Conservation (phyloP, 2,329 filamentous ascomycete species). For the Endoconidiophora laricicola region DNA sequence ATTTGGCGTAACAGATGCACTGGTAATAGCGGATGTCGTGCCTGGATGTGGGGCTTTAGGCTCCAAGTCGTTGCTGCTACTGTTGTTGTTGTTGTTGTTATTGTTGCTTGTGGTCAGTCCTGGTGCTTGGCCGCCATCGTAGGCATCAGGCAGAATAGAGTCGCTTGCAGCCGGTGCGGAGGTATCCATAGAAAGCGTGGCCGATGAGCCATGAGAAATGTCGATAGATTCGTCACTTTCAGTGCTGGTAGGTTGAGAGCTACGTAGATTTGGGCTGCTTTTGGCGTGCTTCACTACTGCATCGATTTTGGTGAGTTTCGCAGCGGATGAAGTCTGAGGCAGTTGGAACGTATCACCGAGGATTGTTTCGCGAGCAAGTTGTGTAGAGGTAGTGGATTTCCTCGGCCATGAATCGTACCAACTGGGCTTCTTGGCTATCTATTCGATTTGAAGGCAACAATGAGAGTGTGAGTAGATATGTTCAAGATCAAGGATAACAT, state of each 20-base stretch:
- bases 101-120: not conserved
- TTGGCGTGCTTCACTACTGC: slow-evolving; percentile 14
- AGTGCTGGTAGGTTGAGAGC: not conserved
- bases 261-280: slow-evolving; percentile 18
- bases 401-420: slow-evolving; percentile 49
- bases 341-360: slow-evolving; percentile 36
- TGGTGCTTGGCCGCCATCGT: not conserved
- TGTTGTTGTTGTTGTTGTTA: not conserved
- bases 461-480: not conserved
- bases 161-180: not conserved
- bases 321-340: slow-evolving; percentile 24
- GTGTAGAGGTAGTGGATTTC: slow-evolving; percentile 42
- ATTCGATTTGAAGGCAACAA: not conserved
- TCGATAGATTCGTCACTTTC: not conserved
- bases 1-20: no score
- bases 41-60: no score
- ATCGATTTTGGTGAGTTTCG: slow-evolving; percentile 37
- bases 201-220: no score
- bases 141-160: not conserved
- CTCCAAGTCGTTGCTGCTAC: not conserved
- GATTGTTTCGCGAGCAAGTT: slow-evolving; percentile 44
- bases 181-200: no score
- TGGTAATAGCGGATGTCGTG: no score
- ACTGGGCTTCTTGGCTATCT: slow-evolving; percentile 37
- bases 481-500: not conserved